phyloP scores from a whole-genome alignment of 2,329 filamentous ascomycete genomes.

The Pleurostoma richardsiae region DNA sequence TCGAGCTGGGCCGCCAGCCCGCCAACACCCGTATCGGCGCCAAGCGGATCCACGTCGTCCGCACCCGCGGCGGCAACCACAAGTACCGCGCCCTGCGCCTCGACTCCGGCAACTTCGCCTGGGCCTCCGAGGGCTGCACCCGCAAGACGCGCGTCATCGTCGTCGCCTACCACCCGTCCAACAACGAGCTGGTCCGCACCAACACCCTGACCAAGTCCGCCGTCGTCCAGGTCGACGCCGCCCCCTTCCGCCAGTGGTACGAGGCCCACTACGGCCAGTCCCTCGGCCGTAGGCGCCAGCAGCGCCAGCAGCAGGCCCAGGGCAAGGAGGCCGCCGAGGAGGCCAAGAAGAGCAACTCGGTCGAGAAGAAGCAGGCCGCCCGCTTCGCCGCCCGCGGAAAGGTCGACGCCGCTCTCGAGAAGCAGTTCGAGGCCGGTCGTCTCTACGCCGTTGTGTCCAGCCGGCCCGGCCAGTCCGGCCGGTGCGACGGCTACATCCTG shows the following conservation, averaged over 20 bases:
- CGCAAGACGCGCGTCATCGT: slow-evolving; percentile 99
- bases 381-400: slow-evolving; percentile 81
- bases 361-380: slow-evolving; percentile 94
- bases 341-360: slow-evolving; percentile 88
- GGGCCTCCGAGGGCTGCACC: slow-evolving; percentile 95
- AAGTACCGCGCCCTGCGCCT: slow-evolving; percentile 99
- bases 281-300: slow-evolving; percentile 87
- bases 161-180: slow-evolving; percentile 98
- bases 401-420: slow-evolving; percentile 89
- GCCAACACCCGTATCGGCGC: slow-evolving; percentile 98
- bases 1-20: slow-evolving; percentile 99
- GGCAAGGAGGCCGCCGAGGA: slow-evolving; percentile 60
- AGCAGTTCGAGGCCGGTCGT: slow-evolving; percentile 99
- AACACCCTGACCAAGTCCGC: slow-evolving; percentile 99
- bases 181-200: slow-evolving; percentile 99
- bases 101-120: slow-evolving; percentile 98
- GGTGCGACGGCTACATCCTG: slow-evolving; percentile 94
- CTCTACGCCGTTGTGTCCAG: slow-evolving; percentile 90
- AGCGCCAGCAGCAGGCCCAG: slow-evolving; percentile 59
- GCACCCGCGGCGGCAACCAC: slow-evolving; percentile 75
- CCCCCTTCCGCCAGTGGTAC: slow-evolving; percentile 99
- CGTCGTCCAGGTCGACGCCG: slow-evolving; percentile 97
- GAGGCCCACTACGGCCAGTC: slow-evolving; percentile 97
- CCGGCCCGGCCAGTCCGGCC: slow-evolving; percentile 93
- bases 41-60: slow-evolving; percentile 37